Evolutionary conservation across 768 basidiomycete genomes (phyloP), one percentile per base, ranked within the genome.

Genomic region (Cystofilobasidium macerans): DNA sequence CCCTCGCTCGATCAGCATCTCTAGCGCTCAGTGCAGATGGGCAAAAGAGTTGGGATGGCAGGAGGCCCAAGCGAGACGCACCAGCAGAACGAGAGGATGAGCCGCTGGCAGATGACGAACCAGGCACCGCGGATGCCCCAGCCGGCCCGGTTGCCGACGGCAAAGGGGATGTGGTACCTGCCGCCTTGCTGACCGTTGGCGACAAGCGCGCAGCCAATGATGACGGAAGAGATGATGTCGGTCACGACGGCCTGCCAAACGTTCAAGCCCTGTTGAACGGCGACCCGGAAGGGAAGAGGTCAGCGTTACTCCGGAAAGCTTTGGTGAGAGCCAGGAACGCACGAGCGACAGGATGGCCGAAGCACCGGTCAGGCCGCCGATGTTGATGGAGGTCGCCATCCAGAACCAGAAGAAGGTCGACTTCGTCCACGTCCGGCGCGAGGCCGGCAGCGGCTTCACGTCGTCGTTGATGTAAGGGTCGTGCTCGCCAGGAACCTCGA

Each of bases 141-240:
- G 28, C 38, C 33, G 16, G 67, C 61, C 22, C 73, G 58, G 54
- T 74, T 74, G 64, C 71, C 72, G 38, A 74, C 70, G n/a, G 72
- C 71, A 60, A 74, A 74, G 1, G 72, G 71, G 45, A 74, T 71
- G 58, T 72, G 72, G 70, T 70, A 74, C 35, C 69, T 64, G 5
- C 71, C 72, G 28, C 72, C 67, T 28, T 62, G 61, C n/a, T 56
- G 53, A 9, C 67, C 67, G 57, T 68, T 68, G 4, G 67, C 67
- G 30, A 68, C 61, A 18, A 68, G n/a, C 11, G 26, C 40, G 16
- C 14, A 16, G 7, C 38, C 42, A 14, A n/a, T 45, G 45, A 48
- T 33, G 60, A 61, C 38, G 5, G 28, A 18, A 1, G 2, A 6
- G 53, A 57, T 64, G 32, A 72, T 61, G n/a, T 71, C 69, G 5